phyloP scores from a whole-genome alignment of 352 stramenopile species.

The Chrysophaeum taylorii region DNA sequence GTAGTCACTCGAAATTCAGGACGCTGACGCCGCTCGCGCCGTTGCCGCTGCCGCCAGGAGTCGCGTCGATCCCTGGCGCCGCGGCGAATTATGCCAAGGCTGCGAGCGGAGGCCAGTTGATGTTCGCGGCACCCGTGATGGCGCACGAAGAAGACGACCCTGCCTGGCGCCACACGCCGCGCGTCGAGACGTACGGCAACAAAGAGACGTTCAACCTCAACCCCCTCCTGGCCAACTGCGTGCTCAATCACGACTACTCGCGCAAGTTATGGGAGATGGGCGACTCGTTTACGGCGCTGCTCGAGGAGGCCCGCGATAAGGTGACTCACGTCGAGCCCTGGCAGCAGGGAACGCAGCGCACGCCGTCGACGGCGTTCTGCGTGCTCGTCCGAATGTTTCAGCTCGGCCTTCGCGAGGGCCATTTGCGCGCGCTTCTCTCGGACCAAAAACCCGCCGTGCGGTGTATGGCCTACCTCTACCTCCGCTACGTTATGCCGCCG shows the following conservation, averaged over 20 bases:
- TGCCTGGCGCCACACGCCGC: neutral
- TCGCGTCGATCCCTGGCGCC: neutral
- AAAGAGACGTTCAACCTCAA: constrained; percentile 88
- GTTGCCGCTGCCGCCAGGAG: neutral
- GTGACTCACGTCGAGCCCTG: constrained; percentile 80
- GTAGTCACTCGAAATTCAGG: no score
- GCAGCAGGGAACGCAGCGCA: constrained; percentile 67
- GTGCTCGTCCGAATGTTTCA: constrained; percentile 90
- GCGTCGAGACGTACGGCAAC: constrained; percentile 43
- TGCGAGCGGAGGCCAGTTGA: neutral
- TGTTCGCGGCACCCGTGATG: neutral
- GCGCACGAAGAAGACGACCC: neutral
- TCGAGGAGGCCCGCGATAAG: constrained; percentile 85
- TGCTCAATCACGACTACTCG: constrained; percentile 87
- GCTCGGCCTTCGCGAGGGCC: constrained; percentile 83
- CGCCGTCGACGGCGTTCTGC: constrained; percentile 89
- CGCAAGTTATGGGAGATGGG: constrained; percentile 67
- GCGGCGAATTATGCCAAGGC: neutral
- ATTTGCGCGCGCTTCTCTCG: constrained; percentile 86
- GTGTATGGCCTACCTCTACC: constrained; percentile 90
- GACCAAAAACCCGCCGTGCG: constrained; percentile 84
- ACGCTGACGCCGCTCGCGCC: neutral
- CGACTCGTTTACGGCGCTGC: constrained; percentile 40
- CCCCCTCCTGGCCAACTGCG: constrained; percentile 84
- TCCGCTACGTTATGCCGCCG: constrained; percentile 85